Evolutionary conservation across 2,329 filamentous ascomycete species (phyloP), one percentile per base, ranked within the genome.

Genomic region (Aspergillus vadensis): DNA sequence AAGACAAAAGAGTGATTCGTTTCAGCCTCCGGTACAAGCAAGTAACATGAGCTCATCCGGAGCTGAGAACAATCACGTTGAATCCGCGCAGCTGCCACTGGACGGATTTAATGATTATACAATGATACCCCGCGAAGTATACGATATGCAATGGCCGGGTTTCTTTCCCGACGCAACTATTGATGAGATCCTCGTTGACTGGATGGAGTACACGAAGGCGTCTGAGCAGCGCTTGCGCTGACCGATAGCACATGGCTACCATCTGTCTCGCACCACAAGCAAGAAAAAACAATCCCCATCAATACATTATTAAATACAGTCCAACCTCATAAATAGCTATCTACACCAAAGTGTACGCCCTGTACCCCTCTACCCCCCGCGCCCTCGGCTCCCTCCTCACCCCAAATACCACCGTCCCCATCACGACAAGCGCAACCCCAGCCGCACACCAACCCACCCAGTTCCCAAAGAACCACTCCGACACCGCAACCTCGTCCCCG

Each of bases 131-230:
- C 27, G 25, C 0, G 48, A 51, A 8, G 48, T 12, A 3, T 51
- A 32, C 1, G 27, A 51, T 19, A 32, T 51, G 9, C 48, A 51
- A 19, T 51, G 48, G 48, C 48, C 48, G 2, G 48, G 48, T 6
- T 36, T 51, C 9, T 51, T 32, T 12, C 48, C 48, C 3, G 19
- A 19, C 17, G 23, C 48, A 7, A n/a, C 44, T 1, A 48, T 60
- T 44, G 58, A 60, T 30, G 58, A 60, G 5, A 23, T 50, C 5
- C 56, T 60, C 39, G 52, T n/a, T 5, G 58, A 49, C 41, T 60
- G 58, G 58, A 48, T 55, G 21, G 32, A 30, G 27, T 17, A 30
- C 58, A 49, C 19, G 8, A n/a, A 19, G 19, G 39, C 39, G 27
- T 30, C 27, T 30, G 27, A 19, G 39, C 39, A 43, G 39, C 39